Evolutionary conservation across 2,329 filamentous ascomycete genomes (phyloP).

Genomic region (Cladorrhinum sp.): DNA sequence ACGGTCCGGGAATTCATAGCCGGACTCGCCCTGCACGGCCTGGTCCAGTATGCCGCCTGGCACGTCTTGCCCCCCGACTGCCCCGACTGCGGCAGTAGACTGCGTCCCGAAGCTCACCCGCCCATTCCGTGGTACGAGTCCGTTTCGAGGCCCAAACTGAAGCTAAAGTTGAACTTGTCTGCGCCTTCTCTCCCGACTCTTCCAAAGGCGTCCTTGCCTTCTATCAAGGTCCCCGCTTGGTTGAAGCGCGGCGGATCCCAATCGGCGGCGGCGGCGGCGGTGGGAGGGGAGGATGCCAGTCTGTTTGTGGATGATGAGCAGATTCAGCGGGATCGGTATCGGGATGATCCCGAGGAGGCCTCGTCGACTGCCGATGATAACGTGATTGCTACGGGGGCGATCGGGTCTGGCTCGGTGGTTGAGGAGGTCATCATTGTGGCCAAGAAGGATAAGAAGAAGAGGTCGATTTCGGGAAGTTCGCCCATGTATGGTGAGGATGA

Average conservation of each 20-base stretch:
- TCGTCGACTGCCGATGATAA: neutral
- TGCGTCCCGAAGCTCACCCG: slow-evolving; percentile 37
- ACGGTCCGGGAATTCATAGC: slow-evolving; percentile 39
- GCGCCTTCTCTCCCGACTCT: neutral
- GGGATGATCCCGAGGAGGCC: slow-evolving; percentile 16
- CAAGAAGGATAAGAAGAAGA: slow-evolving; percentile 20
- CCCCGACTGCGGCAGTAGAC: slow-evolving; percentile 38
- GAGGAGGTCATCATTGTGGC: slow-evolving; percentile 19
- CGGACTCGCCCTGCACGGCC: slow-evolving; percentile 38
- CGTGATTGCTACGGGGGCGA: slow-evolving; percentile 13
- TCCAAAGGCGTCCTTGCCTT: slow-evolving; percentile 5
- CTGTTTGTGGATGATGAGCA: slow-evolving; percentile 22
- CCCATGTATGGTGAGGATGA: slow-evolving; percentile 13
- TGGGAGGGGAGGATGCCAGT: slow-evolving; percentile 10
- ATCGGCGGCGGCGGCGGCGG: no score
- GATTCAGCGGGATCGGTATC: slow-evolving; percentile 15
- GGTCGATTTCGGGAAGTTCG: neutral
- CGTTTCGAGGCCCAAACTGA: slow-evolving; percentile 18
- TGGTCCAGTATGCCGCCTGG: slow-evolving; percentile 40
- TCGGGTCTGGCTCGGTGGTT: slow-evolving; percentile 12
- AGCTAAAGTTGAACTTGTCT: slow-evolving; percentile 3
- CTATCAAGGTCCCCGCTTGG: slow-evolving; percentile 13
- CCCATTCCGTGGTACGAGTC: slow-evolving; percentile 35
- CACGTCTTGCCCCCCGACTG: slow-evolving; percentile 39
- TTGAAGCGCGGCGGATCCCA: neutral